phyloP scores from a whole-genome alignment of 73 alveolate genomes.

The Tetrahymena borealis region DNA sequence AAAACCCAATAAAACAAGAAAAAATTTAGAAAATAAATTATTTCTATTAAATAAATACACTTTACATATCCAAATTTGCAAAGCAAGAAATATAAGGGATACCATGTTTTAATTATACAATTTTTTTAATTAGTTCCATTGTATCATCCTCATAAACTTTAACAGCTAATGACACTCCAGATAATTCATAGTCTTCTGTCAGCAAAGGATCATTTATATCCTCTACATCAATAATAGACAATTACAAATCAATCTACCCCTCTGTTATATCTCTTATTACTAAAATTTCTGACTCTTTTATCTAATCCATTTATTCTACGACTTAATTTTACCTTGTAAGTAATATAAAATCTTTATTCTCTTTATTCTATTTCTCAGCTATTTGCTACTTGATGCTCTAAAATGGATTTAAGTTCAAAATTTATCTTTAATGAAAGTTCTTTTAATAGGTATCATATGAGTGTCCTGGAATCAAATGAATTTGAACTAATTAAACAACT shows the following conservation, averaged over 20 bases:
- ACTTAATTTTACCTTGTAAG: background rate
- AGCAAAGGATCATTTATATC: background rate
- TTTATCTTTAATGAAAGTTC: background rate
- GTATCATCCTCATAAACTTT: background rate
- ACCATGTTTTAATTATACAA: background rate
- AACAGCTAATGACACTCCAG: background rate
- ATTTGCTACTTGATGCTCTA: background rate
- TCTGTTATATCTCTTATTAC: background rate
- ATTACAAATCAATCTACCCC: background rate
- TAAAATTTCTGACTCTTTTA: background rate
- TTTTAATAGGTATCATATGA: background rate
- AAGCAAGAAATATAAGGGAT: background rate
- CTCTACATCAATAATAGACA: background rate
- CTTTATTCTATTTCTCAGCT: background rate
- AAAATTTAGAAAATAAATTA: background rate
- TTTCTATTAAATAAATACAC: background rate
- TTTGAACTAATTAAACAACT: background rate
- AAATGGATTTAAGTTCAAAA: background rate
- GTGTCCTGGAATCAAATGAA: background rate
- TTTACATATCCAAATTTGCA: background rate
- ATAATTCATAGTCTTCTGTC: background rate
- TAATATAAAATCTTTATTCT: background rate
- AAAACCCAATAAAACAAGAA: background rate
- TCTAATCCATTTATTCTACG: background rate
- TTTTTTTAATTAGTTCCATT: background rate